phyloP scores from a whole-genome alignment of 768 basidiomycete species.

The Leucogyrophana mollusca region DNA sequence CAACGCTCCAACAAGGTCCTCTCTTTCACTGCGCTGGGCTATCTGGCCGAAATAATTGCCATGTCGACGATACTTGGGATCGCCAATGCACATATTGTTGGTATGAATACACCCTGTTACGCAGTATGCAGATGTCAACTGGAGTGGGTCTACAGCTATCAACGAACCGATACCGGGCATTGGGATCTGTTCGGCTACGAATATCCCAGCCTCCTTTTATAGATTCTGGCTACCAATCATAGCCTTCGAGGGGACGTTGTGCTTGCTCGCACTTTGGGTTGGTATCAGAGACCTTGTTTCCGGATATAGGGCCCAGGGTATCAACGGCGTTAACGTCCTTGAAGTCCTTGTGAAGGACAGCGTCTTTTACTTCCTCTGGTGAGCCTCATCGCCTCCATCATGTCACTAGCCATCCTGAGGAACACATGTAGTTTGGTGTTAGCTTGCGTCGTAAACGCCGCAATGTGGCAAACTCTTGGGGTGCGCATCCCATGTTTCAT shows the following conservation, averaged over 20 bases:
- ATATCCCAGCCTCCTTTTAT: slow-evolving; percentile 44
- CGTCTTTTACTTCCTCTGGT: slow-evolving; percentile 36
- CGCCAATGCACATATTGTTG: too few species aligned
- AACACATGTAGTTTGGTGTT: neutral
- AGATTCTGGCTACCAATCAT: slow-evolving; percentile 64
- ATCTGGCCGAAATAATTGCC: slow-evolving; percentile 22
- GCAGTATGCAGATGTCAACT: too few species aligned
- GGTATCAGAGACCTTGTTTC: slow-evolving; percentile 34
- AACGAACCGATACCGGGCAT: slow-evolving; percentile 15
- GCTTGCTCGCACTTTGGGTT: slow-evolving; percentile 47
- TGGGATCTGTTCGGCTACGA: slow-evolving; percentile 41
- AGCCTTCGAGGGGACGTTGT: slow-evolving; percentile 51
- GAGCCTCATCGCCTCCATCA: neutral
- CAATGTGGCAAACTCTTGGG: slow-evolving; percentile 3
- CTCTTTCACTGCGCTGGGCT: slow-evolving; percentile 40
- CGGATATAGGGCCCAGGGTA: slow-evolving; percentile 41
- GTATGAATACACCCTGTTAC: too few species aligned
- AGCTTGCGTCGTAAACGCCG: neutral
- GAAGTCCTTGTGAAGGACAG: slow-evolving; percentile 55
- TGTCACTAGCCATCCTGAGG: neutral
- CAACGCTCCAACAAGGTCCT: slow-evolving; percentile 51
- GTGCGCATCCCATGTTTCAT: neutral
- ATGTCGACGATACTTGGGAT: neutral
- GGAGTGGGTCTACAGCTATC: too few species aligned
- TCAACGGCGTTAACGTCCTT: slow-evolving; percentile 31